A percentile compares a stretch with the other conserved stretches of the same genome.
Evolutionary conservation across 116 monocot species (phyloP).

Genomic region (Zostera marina): DNA sequence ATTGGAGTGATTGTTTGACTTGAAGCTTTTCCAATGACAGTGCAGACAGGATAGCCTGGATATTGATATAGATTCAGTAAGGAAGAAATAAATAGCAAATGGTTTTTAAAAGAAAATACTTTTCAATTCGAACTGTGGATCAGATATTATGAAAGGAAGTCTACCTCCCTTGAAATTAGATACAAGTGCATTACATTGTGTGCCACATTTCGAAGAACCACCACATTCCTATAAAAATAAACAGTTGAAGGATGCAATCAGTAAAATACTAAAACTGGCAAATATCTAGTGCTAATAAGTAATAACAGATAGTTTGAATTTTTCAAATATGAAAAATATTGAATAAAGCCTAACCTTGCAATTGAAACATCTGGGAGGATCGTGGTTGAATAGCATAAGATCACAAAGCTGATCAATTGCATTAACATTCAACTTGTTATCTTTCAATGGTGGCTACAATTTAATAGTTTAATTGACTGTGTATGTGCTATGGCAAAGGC

Average conservation of each 20-base stretch:
- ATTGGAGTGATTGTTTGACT: constrained; percentile 13
- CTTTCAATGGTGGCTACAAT: background rate
- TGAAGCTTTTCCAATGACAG: constrained; percentile 20
- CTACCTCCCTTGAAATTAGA: constrained; percentile 20
- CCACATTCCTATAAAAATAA: constrained; percentile 29
- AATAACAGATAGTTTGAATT: no score
- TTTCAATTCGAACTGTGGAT: background rate
- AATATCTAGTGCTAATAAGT: background rate
- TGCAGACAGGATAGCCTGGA: constrained; percentile 37
- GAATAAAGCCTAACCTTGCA: constrained; percentile 43
- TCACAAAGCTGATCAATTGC: constrained; percentile 59
- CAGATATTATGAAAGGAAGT: background rate
- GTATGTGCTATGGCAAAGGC: no score
- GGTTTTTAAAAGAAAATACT: no score
- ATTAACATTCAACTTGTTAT: constrained; percentile 14
- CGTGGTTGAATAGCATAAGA: constrained; percentile 93
- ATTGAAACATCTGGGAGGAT: constrained; percentile 59
- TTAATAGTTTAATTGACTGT: no score
- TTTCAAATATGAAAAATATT: background rate
- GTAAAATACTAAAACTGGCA: background rate
- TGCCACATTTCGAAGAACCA: constrained; percentile 30
- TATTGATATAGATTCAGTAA: background rate
- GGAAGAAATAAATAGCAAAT: background rate
- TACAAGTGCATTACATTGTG: constrained; percentile 27
- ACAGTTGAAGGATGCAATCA: background rate